These are phyloP conservation scores for Lepidium africanum DNA, from an alignment of 345 rosid species.

Conservation along the genomic window DNA sequence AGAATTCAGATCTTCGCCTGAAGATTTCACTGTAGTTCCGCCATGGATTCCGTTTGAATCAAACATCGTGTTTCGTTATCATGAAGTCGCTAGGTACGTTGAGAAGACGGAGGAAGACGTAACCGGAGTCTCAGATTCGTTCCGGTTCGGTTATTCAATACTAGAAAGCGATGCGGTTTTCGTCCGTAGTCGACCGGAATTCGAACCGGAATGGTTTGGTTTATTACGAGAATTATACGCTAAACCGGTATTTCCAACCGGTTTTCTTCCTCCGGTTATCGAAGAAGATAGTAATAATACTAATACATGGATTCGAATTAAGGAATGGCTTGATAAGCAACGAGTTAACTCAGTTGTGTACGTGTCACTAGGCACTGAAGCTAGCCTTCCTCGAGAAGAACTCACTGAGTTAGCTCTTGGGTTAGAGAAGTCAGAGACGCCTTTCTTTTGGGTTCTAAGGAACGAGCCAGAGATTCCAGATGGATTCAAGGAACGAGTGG, in stretches of 20 bases:
- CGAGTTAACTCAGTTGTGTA: conserved; percentile 34
- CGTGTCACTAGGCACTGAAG: conserved; percentile 46
- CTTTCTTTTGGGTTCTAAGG: conserved; percentile 45
- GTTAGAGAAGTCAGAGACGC: conserved; percentile 34
- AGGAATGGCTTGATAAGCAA: conserved; percentile 37
- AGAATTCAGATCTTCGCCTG: conserved; percentile 21
- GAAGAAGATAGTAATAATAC: conserved; percentile 2
- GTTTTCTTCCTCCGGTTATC: conserved; percentile 35
- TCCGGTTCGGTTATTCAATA: conserved; percentile 34
- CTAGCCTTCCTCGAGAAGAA: conserved; percentile 24
- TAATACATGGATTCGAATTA: conserved; percentile 23
- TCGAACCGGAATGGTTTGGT: conserved; percentile 50
- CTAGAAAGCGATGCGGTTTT: conserved; percentile 32
- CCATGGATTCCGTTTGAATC: conserved; percentile 41
- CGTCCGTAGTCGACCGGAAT: conserved; percentile 34
- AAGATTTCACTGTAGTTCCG: conserved; percentile 40
- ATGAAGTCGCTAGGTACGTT: conserved; percentile 34
- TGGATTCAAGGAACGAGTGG: conserved; percentile 26
- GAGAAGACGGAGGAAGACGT: conserved; percentile 37
- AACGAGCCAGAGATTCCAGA: conserved; percentile 26
- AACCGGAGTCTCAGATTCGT: conserved; percentile 32
- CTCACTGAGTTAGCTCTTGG: conserved; percentile 37
- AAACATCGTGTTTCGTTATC: conserved; percentile 29
- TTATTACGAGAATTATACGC: conserved; percentile 24
- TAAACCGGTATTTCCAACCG: conserved; percentile 40